Percentiles rank a stretch among this genome's conserved stretches.
Evolutionary conservation across 2,329 filamentous ascomycete species (phyloP).

Genomic region (Gyromitra esculenta): DNA sequence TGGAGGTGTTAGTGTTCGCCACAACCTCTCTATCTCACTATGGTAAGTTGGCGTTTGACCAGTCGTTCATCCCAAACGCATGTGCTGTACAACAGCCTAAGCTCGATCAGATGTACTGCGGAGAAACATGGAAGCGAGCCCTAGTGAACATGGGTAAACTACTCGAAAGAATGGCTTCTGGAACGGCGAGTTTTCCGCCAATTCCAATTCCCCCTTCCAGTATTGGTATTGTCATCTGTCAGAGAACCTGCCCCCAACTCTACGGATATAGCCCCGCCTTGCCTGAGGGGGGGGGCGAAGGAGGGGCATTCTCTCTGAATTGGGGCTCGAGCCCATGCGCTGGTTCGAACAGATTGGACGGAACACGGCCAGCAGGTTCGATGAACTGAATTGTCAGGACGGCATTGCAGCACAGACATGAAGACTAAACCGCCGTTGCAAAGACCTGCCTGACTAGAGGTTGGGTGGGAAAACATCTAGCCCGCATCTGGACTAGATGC

Average conservation of each 20-base stretch:
- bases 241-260: not conserved
- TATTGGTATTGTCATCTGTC: not conserved
- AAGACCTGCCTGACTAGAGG: slow-evolving; percentile 38
- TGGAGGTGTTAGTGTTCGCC: slow-evolving; percentile 25
- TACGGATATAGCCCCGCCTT: slow-evolving; percentile 13
- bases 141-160: slow-evolving; percentile 31
- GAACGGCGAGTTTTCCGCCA: slow-evolving; percentile 30
- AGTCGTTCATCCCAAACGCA: slow-evolving; percentile 41
- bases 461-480: slow-evolving; percentile 24
- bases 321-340: slow-evolving; percentile 13
- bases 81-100: slow-evolving; percentile 50
- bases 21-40: not conserved
- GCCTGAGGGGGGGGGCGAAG: not conserved
- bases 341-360: slow-evolving; percentile 46
- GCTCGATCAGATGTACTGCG: slow-evolving; percentile 46
- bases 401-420: not conserved
- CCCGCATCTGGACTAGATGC: slow-evolving; percentile 47
- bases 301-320: slow-evolving; percentile 14
- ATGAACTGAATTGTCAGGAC: slow-evolving; percentile 10
- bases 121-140: slow-evolving; percentile 48
- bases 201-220: not conserved
- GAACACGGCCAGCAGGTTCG: not conserved
- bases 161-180: slow-evolving; percentile 32
- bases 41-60: not conserved
- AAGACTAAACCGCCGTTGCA: slow-evolving; percentile 40